These are phyloP conservation scores for Entomortierella chlamydospora DNA, from an alignment of 192 early-diverging fungal genomes.

Conservation along the genomic window DNA sequence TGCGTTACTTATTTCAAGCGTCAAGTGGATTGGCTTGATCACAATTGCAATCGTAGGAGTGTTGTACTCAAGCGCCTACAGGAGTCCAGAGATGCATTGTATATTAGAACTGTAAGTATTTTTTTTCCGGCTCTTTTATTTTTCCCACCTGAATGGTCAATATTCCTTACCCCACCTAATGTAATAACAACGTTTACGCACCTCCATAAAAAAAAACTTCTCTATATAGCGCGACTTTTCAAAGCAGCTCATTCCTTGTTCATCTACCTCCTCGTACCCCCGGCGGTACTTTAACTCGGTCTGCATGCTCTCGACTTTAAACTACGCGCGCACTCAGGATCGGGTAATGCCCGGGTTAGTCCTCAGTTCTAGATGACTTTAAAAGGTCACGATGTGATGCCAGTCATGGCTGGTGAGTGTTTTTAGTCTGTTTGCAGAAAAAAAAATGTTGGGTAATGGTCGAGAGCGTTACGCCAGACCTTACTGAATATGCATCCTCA, in stretches of 20 bases:
- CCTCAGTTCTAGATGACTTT: conserved; percentile 89
- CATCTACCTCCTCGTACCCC: conserved; percentile 85
- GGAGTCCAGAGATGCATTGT: conserved; percentile 79
- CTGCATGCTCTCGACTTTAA: conserved; percentile 91
- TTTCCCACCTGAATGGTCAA: too few species aligned
- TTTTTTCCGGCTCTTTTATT: not conserved
- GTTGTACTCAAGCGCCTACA: conserved; percentile 86
- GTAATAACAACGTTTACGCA: not conserved
- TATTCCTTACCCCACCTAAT: too few species aligned
- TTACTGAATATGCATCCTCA: too few species aligned
- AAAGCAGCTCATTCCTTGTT: conserved; percentile 84
- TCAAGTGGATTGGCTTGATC: conserved; percentile 97
- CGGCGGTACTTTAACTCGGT: conserved; percentile 80
- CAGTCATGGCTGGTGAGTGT: conserved; percentile 67
- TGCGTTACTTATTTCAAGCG: conserved; percentile 57
- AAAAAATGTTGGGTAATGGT: too few species aligned
- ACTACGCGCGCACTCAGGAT: conserved; percentile 79
- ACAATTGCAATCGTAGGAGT: conserved; percentile 86
- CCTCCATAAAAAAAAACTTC: not conserved
- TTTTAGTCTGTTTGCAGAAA: too few species aligned
- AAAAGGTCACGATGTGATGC: conserved; percentile 67
- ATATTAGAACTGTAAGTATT: conserved; percentile 60
- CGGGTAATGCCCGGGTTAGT: conserved; percentile 94
- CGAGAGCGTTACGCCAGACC: too few species aligned
- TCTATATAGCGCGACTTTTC: conserved; percentile 39